phyloP scores from a whole-genome alignment of 2,329 filamentous ascomycete genomes.

The Aspergillus ochraceoroseus region DNA sequence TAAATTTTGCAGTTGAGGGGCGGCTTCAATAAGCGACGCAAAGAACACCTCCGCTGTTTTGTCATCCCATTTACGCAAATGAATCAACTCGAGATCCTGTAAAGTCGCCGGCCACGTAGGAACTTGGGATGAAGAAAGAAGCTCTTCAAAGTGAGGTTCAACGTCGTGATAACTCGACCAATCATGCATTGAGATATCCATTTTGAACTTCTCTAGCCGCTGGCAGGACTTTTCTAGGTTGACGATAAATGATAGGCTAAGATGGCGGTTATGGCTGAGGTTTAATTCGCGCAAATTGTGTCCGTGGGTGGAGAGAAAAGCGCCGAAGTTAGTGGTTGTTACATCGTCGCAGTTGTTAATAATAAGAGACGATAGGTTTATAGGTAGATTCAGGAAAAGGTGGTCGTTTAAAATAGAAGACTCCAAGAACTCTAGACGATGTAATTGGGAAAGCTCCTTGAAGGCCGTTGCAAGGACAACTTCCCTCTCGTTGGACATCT shows the following conservation, averaged over 20 bases:
- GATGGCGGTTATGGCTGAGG: constrained; percentile 71
- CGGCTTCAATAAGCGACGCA: constrained; percentile 68
- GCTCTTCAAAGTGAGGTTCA: constrained; percentile 66
- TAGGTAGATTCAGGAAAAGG: constrained; percentile 65
- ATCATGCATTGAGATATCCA: constrained; percentile 76
- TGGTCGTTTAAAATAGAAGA: constrained; percentile 65
- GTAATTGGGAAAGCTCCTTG: constrained; percentile 58
- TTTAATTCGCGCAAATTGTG: constrained; percentile 61
- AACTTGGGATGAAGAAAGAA: constrained; percentile 55
- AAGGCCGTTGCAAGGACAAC: constrained; percentile 45
- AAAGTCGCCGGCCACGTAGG: constrained; percentile 75
- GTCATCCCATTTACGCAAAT: constrained; percentile 69
- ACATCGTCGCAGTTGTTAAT: constrained; percentile 76
- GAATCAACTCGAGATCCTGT: constrained; percentile 65
- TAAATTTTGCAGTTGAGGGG: constrained; percentile 60
- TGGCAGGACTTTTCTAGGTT: constrained; percentile 64
- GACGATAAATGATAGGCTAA: constrained; percentile 70
- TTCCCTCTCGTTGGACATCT: constrained; percentile 34
- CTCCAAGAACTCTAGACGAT: constrained; percentile 66
- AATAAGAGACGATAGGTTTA: constrained; percentile 61
- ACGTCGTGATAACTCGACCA: constrained; percentile 63
- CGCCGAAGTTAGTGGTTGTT: constrained; percentile 59
- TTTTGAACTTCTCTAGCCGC: constrained; percentile 61
- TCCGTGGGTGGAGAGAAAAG: constrained; percentile 65
- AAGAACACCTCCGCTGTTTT: constrained; percentile 72